phyloP scores from a whole-genome alignment of 768 basidiomycete species.

The Russula sp. region DNA sequence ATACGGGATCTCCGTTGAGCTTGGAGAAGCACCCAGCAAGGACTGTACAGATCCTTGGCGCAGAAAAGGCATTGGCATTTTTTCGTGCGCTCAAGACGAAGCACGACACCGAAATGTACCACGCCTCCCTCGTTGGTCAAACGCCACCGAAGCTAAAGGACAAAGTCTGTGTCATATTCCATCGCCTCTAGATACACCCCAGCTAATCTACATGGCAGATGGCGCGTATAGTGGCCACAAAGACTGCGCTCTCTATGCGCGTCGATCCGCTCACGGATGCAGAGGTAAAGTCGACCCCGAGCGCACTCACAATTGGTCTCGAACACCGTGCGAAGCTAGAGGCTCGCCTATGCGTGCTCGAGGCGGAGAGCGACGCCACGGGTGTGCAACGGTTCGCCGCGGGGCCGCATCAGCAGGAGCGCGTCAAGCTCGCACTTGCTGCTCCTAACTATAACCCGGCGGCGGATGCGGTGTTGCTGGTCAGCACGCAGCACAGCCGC shows the following conservation, averaged over 20 bases:
- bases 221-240: slow-evolving; percentile 99
- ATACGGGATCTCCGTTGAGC: slow-evolving; percentile 63
- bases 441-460: slow-evolving; percentile 79
- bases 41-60: slow-evolving; percentile 69
- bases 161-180: slow-evolving; percentile 47
- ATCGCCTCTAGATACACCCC: background rate
- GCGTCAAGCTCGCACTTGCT: slow-evolving; percentile 76
- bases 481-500: slow-evolving; percentile 81
- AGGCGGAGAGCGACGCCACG: slow-evolving; percentile 69
- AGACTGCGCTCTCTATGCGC: slow-evolving; percentile 94
- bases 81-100: slow-evolving; percentile 74
- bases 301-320: slow-evolving; percentile 81
- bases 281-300: slow-evolving; percentile 79
- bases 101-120: slow-evolving; percentile 99
- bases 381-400: slow-evolving; percentile 61
- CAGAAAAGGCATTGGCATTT: slow-evolving; percentile 70
- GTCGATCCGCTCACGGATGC: slow-evolving; percentile 93
- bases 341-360: slow-evolving; percentile 82
- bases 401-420: slow-evolving; percentile 58
- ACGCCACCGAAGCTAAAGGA: slow-evolving; percentile 98
- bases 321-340: slow-evolving; percentile 95
- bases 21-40: slow-evolving; percentile 73
- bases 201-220: slow-evolving; percentile 44
- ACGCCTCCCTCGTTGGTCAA: slow-evolving; percentile 95
- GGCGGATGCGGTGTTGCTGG: slow-evolving; percentile 74